Evolutionary conservation across 2,329 filamentous ascomycete species (phyloP).

Genomic region (Pseudogymnoascus sp.): DNA sequence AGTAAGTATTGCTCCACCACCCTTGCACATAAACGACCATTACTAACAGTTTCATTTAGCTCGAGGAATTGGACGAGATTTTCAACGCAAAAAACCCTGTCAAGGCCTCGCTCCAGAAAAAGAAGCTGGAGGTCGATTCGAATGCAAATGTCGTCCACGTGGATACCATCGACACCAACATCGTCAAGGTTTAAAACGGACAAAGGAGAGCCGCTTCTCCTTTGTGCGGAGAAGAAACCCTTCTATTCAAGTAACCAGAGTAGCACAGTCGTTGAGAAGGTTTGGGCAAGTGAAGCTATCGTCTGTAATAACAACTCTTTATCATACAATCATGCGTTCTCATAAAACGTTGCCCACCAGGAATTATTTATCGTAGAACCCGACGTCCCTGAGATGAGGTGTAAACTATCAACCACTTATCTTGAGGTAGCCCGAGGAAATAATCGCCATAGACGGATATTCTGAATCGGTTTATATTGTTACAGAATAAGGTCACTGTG

Average conservation of each 20-base stretch:
- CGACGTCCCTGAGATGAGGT: background rate
- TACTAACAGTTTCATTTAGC: constrained; percentile 16
- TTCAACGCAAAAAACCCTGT: constrained; percentile 38
- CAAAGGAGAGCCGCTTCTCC: background rate
- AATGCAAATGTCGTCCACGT: constrained; percentile 20
- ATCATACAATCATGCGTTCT: background rate
- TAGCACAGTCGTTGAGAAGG: background rate
- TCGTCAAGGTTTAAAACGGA: background rate
- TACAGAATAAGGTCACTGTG: background rate
- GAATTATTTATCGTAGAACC: background rate
- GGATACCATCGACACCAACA: background rate
- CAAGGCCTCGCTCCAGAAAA: constrained; percentile 38
- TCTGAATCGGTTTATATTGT: too few species aligned
- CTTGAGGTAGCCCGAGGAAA: background rate
- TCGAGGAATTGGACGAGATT: constrained; percentile 48
- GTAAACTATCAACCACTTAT: background rate
- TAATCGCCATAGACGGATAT: background rate
- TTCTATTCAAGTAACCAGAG: background rate
- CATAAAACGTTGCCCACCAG: background rate
- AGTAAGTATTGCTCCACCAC: background rate
- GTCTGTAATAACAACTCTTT: background rate
- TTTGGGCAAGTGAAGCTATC: background rate
- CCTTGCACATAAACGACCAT: background rate
- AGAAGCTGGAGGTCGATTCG: constrained; percentile 32
- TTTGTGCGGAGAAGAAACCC: background rate